Evolutionary conservation across 495 filamentous ascomycete species (phyloP).

Genomic region (Thozetella sp.): DNA sequence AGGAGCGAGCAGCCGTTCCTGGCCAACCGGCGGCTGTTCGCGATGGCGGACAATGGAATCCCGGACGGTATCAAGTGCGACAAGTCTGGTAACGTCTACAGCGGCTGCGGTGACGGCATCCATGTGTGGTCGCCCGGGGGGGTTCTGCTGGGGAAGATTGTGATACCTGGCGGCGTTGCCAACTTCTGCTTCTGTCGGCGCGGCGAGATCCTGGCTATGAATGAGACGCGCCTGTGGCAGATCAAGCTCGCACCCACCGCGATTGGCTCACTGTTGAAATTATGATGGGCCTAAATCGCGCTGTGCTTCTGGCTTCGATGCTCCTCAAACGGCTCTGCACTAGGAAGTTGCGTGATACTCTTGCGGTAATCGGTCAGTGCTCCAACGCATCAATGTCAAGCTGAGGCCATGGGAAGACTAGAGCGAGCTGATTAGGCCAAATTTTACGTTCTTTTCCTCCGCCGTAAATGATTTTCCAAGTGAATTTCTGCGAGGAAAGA

Average conservation of each 20-base stretch:
- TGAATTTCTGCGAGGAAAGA: too few species aligned
- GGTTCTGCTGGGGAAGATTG: slow-evolving; percentile 34
- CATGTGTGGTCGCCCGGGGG: slow-evolving; percentile 47
- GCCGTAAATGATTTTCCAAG: too few species aligned
- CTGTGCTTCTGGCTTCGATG: too few species aligned
- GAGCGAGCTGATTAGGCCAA: too few species aligned
- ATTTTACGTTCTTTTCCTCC: too few species aligned
- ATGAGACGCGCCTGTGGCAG: neutral
- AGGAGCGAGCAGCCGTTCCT: slow-evolving; percentile 32
- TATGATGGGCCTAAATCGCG: too few species aligned
- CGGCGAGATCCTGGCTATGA: slow-evolving; percentile 12
- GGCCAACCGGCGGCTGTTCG: slow-evolving; percentile 48
- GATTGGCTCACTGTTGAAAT: neutral
- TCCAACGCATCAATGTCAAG: too few species aligned
- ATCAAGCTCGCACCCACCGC: neutral
- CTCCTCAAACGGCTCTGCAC: too few species aligned
- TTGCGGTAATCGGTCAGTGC: too few species aligned
- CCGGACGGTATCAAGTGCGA: slow-evolving; percentile 47
- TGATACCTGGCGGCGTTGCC: slow-evolving; percentile 22
- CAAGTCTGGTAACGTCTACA: slow-evolving; percentile 41
- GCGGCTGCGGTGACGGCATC: slow-evolving; percentile 48
- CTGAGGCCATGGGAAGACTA: too few species aligned
- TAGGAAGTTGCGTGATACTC: too few species aligned
- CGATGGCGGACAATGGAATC: slow-evolving; percentile 42
- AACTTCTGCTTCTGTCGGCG: slow-evolving; percentile 21